Percentiles rank a stretch among this genome's conserved stretches.
phyloP scores from a whole-genome alignment of 2,329 filamentous ascomycete genomes.

The Colletotrichum falcatum region DNA sequence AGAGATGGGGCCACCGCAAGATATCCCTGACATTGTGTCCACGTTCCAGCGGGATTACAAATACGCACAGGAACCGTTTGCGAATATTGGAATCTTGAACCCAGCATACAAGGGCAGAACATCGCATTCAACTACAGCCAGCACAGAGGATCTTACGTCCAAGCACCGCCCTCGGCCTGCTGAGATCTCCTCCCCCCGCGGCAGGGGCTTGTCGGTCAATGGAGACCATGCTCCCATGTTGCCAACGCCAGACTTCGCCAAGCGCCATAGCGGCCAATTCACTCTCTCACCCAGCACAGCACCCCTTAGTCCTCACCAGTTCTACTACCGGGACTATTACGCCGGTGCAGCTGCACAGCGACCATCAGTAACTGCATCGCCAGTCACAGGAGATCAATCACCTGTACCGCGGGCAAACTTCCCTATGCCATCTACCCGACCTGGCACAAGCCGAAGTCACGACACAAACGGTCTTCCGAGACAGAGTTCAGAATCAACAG shows the following conservation, averaged over 20 bases:
- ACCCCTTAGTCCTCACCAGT: conserved; percentile 64
- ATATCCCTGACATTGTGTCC: conserved; percentile 78
- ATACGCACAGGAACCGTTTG: conserved; percentile 78
- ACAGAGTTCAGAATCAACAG: conserved; percentile 64
- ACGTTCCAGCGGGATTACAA: conserved; percentile 85
- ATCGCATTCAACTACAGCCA: conserved; percentile 70
- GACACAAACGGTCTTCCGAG: conserved; percentile 64
- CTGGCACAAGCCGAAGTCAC: conserved; percentile 70
- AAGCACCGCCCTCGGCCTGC: conserved; percentile 62
- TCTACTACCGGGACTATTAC: conserved; percentile 69
- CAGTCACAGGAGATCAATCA: conserved; percentile 66
- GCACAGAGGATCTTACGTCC: conserved; percentile 62
- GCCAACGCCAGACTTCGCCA: conserved; percentile 74
- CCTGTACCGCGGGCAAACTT: conserved; percentile 56
- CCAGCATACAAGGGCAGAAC: conserved; percentile 72
- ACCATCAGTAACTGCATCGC: conserved; percentile 54
- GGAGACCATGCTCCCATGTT: conserved; percentile 72
- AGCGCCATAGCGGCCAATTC: conserved; percentile 75
- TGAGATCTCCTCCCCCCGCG: conserved; percentile 62
- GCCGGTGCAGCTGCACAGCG: conserved; percentile 54
- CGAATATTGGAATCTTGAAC: conserved; percentile 82
- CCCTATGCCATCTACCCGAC: conserved; percentile 56
- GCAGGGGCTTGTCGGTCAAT: conserved; percentile 71
- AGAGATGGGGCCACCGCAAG: conserved; percentile 71
- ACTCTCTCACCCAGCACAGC: conserved; percentile 67